These are phyloP conservation scores for Ampelocalamus luodianensis DNA, from an alignment of 176 grass and related monocot species.

Conservation along the genomic window DNA sequence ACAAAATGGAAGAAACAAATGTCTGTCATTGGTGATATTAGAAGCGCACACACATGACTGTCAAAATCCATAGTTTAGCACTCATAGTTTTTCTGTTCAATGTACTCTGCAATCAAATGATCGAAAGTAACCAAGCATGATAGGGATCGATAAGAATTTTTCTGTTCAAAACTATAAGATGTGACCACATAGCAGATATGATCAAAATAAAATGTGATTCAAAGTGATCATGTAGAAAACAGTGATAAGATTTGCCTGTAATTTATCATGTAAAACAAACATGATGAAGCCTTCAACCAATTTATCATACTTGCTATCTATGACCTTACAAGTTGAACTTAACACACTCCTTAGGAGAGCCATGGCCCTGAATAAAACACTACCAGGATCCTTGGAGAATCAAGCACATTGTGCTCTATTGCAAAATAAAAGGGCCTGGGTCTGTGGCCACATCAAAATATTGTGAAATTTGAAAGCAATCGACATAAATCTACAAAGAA, in stretches of 20 bases:
- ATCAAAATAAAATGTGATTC: conserved; percentile 17
- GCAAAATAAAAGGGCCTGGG: neutral
- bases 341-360: neutral
- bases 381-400: conserved; percentile 15
- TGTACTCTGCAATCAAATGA: neutral
- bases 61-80: conserved; percentile 30
- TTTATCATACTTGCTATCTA: neutral
- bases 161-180: conserved; percentile 1
- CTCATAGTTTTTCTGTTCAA: neutral
- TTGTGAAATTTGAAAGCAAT: conserved; percentile 30
- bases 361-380: neutral
- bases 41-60: conserved; percentile 3
- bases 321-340: conserved; percentile 15
- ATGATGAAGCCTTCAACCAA: neutral
- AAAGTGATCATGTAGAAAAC: conserved; percentile 24
- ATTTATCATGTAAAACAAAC: conserved; percentile 12
- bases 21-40: neutral
- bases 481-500: conserved; percentile 31
- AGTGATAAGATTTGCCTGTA: conserved; percentile 18
- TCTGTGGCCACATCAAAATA: conserved; percentile 8
- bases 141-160: no score
- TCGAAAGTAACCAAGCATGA: neutral
- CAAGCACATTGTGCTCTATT: conserved; percentile 8
- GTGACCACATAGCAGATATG: conserved; percentile 1
- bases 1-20: conserved; percentile 20